A percentile compares a stretch with the other conserved stretches of the same genome.
These are phyloP conservation scores for Atractiella rhizophila DNA, from an alignment of 768 basidiomycete genomes.

Conservation along the genomic window DNA sequence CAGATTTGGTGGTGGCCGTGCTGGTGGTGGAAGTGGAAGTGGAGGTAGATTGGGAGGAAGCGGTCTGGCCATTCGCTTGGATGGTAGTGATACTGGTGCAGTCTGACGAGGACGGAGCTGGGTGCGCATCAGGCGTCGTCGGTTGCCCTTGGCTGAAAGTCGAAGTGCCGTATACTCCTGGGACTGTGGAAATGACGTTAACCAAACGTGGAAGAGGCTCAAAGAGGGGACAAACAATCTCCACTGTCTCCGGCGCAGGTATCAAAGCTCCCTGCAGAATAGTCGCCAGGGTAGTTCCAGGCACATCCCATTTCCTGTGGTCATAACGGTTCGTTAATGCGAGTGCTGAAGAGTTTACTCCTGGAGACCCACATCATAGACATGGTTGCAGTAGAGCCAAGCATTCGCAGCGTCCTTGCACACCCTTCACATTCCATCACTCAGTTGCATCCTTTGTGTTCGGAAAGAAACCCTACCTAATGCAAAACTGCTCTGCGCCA, in stretches of 20 bases:
- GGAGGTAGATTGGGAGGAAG: too few species aligned
- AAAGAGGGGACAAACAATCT: too few species aligned
- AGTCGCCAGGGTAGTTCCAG: constrained; percentile 22
- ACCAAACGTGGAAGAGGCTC: too few species aligned
- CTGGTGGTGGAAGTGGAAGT: too few species aligned
- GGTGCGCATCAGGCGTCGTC: too few species aligned
- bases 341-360: not conserved
- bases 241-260: constrained; percentile 26
- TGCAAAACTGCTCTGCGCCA: not conserved
- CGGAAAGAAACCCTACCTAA: not conserved
- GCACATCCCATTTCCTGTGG: constrained; percentile 9
- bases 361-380: constrained; percentile 19
- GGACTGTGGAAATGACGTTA: too few species aligned
- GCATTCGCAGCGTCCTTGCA: constrained; percentile 21
- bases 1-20: too few species aligned
- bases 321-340: not conserved
- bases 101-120: too few species aligned
- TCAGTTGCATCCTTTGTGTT: constrained; percentile 23
- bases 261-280: constrained; percentile 25
- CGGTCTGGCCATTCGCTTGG: too few species aligned
- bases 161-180: too few species aligned
- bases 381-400: constrained; percentile 24
- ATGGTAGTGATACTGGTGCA: too few species aligned
- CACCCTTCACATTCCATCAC: constrained; percentile 28
- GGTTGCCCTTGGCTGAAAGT: too few species aligned